Evolutionary conservation across 192 early-diverging fungal species (phyloP).

Genomic region (Coemansia javaensis): DNA sequence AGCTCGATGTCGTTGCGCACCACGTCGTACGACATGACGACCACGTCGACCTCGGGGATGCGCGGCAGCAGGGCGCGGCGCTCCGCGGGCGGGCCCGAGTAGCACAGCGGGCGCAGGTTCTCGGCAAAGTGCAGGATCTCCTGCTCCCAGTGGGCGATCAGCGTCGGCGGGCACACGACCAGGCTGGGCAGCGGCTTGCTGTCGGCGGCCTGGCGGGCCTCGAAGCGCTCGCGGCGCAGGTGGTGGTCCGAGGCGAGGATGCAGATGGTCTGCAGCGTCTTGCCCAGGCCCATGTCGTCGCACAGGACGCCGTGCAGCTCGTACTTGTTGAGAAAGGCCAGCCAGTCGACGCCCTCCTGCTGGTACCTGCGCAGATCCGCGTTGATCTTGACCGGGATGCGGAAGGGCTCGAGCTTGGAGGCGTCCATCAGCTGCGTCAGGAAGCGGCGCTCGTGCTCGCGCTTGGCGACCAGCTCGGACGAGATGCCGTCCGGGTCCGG

Average conservation of each 20-base stretch:
- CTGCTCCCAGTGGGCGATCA: conserved; percentile 94
- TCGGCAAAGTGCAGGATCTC: conserved; percentile 81
- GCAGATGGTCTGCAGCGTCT: conserved; percentile 95
- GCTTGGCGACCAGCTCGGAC: conserved; percentile 67
- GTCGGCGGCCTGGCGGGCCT: conserved; percentile 54
- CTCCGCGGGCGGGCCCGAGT: conserved; percentile 78
- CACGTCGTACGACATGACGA: conserved; percentile 96
- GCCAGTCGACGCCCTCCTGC: conserved; percentile 97
- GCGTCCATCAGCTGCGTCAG: conserved; percentile 90
- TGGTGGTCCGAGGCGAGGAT: conserved; percentile 88
- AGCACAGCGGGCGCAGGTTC: conserved; percentile 73
- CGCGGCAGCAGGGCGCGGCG: conserved; percentile 59
- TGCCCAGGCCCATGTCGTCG: conserved; percentile 99
- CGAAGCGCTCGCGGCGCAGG: conserved; percentile 58
- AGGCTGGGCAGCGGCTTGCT: conserved; percentile 72
- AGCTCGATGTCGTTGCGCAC: conserved; percentile 93
- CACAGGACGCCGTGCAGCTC: conserved; percentile 96
- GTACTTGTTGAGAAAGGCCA: conserved; percentile 95
- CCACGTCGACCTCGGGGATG: conserved; percentile 62
- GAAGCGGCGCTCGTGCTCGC: conserved; percentile 88
- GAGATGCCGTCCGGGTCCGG: conserved; percentile 89
- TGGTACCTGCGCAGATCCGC: conserved; percentile 94
- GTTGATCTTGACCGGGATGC: conserved; percentile 84
- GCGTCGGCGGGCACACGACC: conserved; percentile 92
- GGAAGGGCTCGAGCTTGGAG: conserved; percentile 79